phyloP scores from a whole-genome alignment of 2,329 filamentous ascomycete genomes.

The Thielaviopsis euricoi region DNA sequence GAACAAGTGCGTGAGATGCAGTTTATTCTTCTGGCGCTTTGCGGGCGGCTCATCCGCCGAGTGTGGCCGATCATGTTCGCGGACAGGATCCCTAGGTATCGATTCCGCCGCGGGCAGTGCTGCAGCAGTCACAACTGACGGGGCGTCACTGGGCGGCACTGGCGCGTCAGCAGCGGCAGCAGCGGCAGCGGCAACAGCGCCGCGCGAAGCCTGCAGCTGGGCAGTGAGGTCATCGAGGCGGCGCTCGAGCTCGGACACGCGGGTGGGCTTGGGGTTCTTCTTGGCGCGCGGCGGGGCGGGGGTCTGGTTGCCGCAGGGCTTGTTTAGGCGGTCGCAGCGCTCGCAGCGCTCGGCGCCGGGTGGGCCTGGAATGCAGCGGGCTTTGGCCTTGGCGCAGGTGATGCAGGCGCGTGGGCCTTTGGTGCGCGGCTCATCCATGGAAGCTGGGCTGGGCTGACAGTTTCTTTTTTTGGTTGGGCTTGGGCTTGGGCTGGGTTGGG shows the following conservation, averaged over 20 bases:
- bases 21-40: too few relatives aligned
- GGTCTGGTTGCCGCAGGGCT: slow-evolving; percentile 29
- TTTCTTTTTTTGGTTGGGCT: too few relatives aligned
- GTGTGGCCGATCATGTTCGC: too few relatives aligned
- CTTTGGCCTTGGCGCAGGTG: slow-evolving; percentile 36
- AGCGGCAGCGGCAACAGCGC: not conserved
- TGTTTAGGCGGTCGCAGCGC: slow-evolving; percentile 31
- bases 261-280: slow-evolving; percentile 29
- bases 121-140: too few relatives aligned
- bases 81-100: too few relatives aligned
- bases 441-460: too few relatives aligned
- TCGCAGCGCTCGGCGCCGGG: slow-evolving; percentile 27
- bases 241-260: slow-evolving; percentile 34
- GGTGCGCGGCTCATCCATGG: slow-evolving; percentile 6
- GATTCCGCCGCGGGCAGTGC: too few relatives aligned
- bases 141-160: too few relatives aligned
- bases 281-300: slow-evolving; percentile 31
- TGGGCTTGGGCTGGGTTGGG: too few relatives aligned
- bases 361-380: slow-evolving; percentile 29
- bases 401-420: slow-evolving; percentile 33
- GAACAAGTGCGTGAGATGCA: too few relatives aligned
- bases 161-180: too few relatives aligned
- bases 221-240: slow-evolving; percentile 32
- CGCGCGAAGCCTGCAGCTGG: slow-evolving; percentile 18
- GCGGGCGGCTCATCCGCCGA: too few relatives aligned